These are phyloP conservation scores for Balamuthia mandrillaris DNA, from an alignment of 208 protist genomes.

Conservation along the genomic window DNA sequence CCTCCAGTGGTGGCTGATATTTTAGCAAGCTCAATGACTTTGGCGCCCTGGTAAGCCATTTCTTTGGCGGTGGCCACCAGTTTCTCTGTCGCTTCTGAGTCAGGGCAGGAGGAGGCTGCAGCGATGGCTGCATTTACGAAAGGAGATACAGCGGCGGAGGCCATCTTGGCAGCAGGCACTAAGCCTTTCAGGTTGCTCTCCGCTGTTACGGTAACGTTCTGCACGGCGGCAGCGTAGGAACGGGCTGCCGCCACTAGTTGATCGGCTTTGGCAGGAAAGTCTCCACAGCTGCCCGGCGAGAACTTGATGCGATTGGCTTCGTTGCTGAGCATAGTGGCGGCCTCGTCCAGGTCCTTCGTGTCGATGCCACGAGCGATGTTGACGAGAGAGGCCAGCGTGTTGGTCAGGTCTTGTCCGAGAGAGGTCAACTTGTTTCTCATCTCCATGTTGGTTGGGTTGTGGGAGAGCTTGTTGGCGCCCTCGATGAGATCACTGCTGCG, in stretches of 20 bases:
- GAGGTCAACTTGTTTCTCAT: too few relatives aligned
- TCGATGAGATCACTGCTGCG: neutral
- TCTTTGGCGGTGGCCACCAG: neutral
- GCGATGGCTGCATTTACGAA: slow-evolving; percentile 8
- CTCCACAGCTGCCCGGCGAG: neutral
- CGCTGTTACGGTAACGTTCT: slow-evolving; percentile 6
- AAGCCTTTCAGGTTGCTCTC: slow-evolving; percentile 31
- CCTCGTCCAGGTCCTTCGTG: slow-evolving; percentile 33
- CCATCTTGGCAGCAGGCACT: slow-evolving; percentile 7
- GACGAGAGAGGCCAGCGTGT: too few relatives aligned
- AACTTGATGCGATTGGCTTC: slow-evolving; percentile 10
- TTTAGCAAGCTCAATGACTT: slow-evolving; percentile 11
- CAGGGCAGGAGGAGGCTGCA: neutral
- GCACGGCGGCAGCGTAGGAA: neutral
- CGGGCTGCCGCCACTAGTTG: slow-evolving; percentile 9
- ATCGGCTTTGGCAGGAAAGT: neutral
- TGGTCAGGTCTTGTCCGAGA: too few relatives aligned
- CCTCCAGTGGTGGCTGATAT: neutral
- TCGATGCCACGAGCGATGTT: neutral
- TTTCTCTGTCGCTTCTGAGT: neutral
- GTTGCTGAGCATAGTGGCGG: neutral
- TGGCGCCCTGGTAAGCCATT: slow-evolving; percentile 7
- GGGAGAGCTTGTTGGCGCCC: neutral
- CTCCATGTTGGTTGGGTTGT: too few relatives aligned
- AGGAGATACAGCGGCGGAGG: neutral